Evolutionary conservation across 2,329 filamentous ascomycete species (phyloP), one percentile per base, ranked within the genome.

Genomic region (Albifimbria verrucaria): DNA sequence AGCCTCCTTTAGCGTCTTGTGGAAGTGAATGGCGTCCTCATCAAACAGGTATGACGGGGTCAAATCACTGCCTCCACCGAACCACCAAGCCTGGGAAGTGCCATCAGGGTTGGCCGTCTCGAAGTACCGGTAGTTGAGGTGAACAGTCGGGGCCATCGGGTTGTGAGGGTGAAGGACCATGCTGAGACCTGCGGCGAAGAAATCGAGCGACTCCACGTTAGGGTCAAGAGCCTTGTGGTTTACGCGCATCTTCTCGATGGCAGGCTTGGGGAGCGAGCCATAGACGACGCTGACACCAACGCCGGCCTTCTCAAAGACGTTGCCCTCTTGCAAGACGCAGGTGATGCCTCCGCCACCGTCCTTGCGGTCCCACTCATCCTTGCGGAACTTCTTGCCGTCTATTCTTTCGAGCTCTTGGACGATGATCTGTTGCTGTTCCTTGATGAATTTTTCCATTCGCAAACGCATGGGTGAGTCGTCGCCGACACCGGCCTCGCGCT

Each of bases 101-200:
- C 89, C 91, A 62, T 93, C 88, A 9, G 88, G 83, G 63, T 93
- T 89, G 55, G 90, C 89, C 1, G 94, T 99, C 77, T 99, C 94
- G 67, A 99, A 99, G 75, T 99, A 99, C 53, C 94, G 86, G 78
- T 97, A 97, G 78, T 99, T 99, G 62, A 99, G 81, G 71, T 99
- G 94, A 18, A 99, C 94, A 0, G 94, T 99, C 1, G 94, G 94
- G 7, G 93, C 93, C 88, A 96, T 96, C 47, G 94, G 94, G 73
- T 99, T 99, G 63, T 85, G 81, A 2, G 94, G 94, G 71, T 99
- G 94, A 50, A 97, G 78, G 23, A 99, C 93, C 71, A 99, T 81
- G 66, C 92, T 96, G 50, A 99, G 78, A 5, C 94, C 94, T 2
- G 93, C 89, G 20, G 93, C 94, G 70, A 97, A 99, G 81, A 97